Conservation (phyloP, 1,284 basidiomycete species). For the Irpex sp. region DNA sequence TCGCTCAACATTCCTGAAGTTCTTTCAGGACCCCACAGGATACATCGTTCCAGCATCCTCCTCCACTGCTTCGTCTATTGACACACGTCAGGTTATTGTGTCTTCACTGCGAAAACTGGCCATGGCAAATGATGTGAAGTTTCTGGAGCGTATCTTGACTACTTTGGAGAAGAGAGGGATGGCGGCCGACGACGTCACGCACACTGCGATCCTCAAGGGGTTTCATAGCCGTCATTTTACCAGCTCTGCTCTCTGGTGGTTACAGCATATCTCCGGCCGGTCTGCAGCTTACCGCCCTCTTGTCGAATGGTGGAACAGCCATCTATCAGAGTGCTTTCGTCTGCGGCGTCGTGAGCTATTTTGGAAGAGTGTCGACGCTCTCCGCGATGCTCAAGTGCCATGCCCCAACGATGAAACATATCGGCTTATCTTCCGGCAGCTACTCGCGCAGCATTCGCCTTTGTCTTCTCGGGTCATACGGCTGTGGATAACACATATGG, state of each 20-base stretch:
- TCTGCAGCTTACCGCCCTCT: conserved; percentile 43
- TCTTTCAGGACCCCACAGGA: background rate
- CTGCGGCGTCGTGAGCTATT: background rate
- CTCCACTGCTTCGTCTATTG: background rate
- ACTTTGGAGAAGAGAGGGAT: conserved; percentile 1
- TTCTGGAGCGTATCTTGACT: background rate
- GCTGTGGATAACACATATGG: conserved; percentile 13
- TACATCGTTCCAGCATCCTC: background rate
- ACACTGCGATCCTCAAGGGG: conserved; percentile 7
- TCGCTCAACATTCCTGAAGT: background rate
- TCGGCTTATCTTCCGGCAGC: background rate
- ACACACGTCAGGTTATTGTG: background rate
- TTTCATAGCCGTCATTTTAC: conserved; percentile 7
- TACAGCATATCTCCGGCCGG: conserved; percentile 44
- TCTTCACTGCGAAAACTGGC: conserved; percentile 2
- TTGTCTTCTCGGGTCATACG: conserved; percentile 1
- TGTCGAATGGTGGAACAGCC: conserved; percentile 2
- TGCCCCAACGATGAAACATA: conserved; percentile 1
- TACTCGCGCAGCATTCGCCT: background rate
- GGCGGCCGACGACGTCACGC: background rate
- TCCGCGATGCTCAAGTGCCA: background rate
- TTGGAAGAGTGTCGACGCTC: background rate
- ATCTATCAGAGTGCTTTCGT: background rate
- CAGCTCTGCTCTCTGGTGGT: conserved; percentile 33
- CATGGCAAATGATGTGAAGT: conserved; percentile 4